A percentile compares a stretch with the other conserved stretches of the same genome.
These are phyloP conservation scores for Ceratocystis huliohia DNA, from an alignment of 2,329 filamentous ascomycete species.

Conservation along the genomic window DNA sequence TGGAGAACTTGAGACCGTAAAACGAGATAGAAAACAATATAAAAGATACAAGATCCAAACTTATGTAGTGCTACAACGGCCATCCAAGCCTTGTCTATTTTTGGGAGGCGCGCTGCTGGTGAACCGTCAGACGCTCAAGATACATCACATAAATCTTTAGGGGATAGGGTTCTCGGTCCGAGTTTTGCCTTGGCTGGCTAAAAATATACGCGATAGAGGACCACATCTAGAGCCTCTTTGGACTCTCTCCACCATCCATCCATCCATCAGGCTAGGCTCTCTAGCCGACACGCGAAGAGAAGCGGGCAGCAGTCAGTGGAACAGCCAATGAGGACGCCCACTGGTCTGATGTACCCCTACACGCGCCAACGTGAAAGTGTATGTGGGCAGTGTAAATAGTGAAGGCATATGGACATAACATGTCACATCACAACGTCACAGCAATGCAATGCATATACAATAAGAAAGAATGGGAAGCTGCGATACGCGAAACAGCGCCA, in stretches of 20 bases:
- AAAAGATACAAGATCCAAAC: not conserved
- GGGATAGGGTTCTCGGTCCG: too few relatives aligned
- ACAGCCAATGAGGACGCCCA: not conserved
- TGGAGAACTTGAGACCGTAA: not conserved
- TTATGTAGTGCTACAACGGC: not conserved
- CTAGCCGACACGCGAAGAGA: not conserved
- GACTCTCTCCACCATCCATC: too few relatives aligned
- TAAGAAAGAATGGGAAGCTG: not conserved
- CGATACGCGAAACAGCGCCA: not conserved
- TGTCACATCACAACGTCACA: constrained; percentile 1
- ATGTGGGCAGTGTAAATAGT: not conserved
- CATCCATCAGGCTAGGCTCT: too few relatives aligned
- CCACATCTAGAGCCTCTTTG: too few relatives aligned
- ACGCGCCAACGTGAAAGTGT: not conserved
- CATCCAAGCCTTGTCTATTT: not conserved
- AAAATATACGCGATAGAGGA: too few relatives aligned
- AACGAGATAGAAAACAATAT: not conserved
- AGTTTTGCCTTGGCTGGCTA: too few relatives aligned
- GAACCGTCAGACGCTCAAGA: too few relatives aligned
- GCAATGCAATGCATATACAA: not conserved
- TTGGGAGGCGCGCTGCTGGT: not conserved
- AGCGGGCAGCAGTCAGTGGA: not conserved
- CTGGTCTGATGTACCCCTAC: too few relatives aligned
- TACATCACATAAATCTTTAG: too few relatives aligned
- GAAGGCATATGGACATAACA: not conserved